A percentile compares a stretch with the other conserved stretches of the same genome.
These are phyloP conservation scores for Coemansia sp. DNA, from an alignment of 192 early-diverging fungal genomes.

Conservation along the genomic window DNA sequence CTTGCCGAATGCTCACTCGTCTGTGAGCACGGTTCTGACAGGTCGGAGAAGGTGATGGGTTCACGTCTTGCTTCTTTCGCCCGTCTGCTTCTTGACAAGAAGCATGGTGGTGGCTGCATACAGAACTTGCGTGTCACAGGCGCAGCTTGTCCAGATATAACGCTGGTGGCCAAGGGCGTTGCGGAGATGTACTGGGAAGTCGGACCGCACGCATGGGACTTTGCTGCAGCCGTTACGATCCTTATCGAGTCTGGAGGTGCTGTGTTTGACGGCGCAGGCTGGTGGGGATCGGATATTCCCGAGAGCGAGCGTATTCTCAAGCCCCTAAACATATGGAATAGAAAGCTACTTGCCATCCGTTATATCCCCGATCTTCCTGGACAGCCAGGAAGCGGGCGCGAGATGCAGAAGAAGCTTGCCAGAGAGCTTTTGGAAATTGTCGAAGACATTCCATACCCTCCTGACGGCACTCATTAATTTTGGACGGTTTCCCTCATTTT, in stretches of 20 bases:
- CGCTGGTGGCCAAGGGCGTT: slow-evolving; percentile 76
- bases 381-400: slow-evolving; percentile 28
- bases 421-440: slow-evolving; percentile 62
- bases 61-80: slow-evolving; percentile 69
- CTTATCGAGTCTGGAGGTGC: slow-evolving; percentile 82
- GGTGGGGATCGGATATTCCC: slow-evolving; percentile 30
- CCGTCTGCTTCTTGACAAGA: slow-evolving; percentile 59
- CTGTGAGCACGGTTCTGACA: slow-evolving; percentile 83
- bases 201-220: slow-evolving; percentile 79
- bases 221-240: slow-evolving; percentile 84
- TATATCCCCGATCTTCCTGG: slow-evolving; percentile 38
- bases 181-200: slow-evolving; percentile 92
- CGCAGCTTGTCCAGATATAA: slow-evolving; percentile 76
- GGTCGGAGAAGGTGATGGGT: slow-evolving; percentile 58
- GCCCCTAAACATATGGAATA: slow-evolving; percentile 45
- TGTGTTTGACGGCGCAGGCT: slow-evolving; percentile 63
- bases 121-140: slow-evolving; percentile 79
- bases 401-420: slow-evolving; percentile 58
- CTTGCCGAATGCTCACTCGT: slow-evolving; percentile 72
- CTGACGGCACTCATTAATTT: slow-evolving; percentile 33
- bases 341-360: slow-evolving; percentile 34
- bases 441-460: slow-evolving; percentile 57
- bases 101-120: slow-evolving; percentile 55
- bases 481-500: too few species aligned
- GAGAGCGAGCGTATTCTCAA: slow-evolving; percentile 14